Conservation (phyloP, 352 stramenopile species). For the Thraustotheca clavata region DNA sequence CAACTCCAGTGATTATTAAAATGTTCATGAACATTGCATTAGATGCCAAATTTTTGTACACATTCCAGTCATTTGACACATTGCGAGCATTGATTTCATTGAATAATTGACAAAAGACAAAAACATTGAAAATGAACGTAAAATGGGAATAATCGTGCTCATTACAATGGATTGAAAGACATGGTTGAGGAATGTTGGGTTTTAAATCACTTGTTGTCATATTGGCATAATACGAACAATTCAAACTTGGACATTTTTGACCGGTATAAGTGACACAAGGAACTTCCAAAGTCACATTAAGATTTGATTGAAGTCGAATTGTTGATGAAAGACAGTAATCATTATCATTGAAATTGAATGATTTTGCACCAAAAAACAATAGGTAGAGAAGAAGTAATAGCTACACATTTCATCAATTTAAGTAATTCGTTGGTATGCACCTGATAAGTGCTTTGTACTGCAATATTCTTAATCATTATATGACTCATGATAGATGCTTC, state of each 20-base stretch:
- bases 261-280: constrained; percentile 43
- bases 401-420: constrained; percentile 23
- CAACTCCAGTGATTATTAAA: constrained; percentile 83
- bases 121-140: constrained; percentile 97
- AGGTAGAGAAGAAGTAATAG: constrained; percentile 83
- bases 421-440: background rate
- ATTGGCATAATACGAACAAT: constrained; percentile 53
- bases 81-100: constrained; percentile 77
- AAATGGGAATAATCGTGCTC: constrained; percentile 88
- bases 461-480: constrained; percentile 71
- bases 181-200: constrained; percentile 40
- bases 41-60: constrained; percentile 86
- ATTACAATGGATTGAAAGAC: constrained; percentile 37
- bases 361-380: constrained; percentile 38
- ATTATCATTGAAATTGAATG: constrained; percentile 53
- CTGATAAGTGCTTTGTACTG: constrained; percentile 58
- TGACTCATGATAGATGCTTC: constrained; percentile 40
- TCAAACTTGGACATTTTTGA: constrained; percentile 35
- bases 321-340: constrained; percentile 39
- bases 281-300: constrained; percentile 30
- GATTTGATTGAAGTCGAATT: constrained; percentile 44
- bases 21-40: constrained; percentile 94
- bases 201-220: constrained; percentile 23
- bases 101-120: constrained; percentile 96
- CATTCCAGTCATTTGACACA: constrained; percentile 93